Evolutionary conservation across 345 rosid genomes (phyloP), one percentile per base, ranked within the genome.

Genomic region (Aquilaria yunnanensis): DNA sequence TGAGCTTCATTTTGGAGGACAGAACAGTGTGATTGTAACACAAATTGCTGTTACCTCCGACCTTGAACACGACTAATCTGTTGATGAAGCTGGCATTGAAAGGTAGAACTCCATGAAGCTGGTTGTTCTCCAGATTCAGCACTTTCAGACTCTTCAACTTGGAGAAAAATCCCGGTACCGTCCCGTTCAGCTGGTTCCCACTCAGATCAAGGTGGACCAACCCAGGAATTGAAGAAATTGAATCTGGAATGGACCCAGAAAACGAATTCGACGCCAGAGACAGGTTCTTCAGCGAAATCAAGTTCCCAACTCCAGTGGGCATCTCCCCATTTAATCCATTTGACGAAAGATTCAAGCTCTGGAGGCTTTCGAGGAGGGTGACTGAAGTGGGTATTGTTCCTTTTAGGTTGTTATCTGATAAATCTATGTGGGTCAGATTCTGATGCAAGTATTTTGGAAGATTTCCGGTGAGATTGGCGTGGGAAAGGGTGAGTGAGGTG

Each of bases 181-280:
- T 88, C 61, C 96, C 96, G 70, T 90, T 90, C 68, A 90, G 73
- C 73, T 85, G 85, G 47, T 90, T 90, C 1, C 85, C 80, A 62
- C 96, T 81, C 75, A 90, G 87, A 84, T 90, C 97, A 67, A 88
- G 67, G 14, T 86, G 84, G 12, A 76, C 69, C 43, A 90, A 71
- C 31, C 82, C 89, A 10, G 87, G 85, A 47, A 88, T 78, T 31
- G 90, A 79, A 4, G 96, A 75, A 67, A 90, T 66, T 2, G 97
- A 82, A 47, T 72, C 86, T 9, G 97, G 97, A 60, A 90, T 71
- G 11, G 87, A 56, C 43, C 97, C 97, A 5, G 96, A 87, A 9
- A 90, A 60, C 16, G 85, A 80, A 70, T 90, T 90, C 3, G 92
- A 84, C 33, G 79, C 65, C 64, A 90, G 71, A 56, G 90, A 83